These are phyloP conservation scores for Talaromyces wortmannii DNA, from an alignment of 495 filamentous ascomycete species.

Conservation along the genomic window DNA sequence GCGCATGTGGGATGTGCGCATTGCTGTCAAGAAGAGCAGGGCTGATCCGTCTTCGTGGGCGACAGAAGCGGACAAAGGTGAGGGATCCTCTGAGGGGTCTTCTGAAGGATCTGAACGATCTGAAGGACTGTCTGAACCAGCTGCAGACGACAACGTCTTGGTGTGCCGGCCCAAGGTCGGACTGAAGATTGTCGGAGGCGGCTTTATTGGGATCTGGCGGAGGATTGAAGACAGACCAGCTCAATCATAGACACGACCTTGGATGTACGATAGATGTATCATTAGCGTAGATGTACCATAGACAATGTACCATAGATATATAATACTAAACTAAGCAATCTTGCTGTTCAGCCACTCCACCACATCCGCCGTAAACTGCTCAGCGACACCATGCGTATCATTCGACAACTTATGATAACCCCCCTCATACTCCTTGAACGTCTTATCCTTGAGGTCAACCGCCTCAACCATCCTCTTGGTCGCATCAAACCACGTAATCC, in stretches of 20 bases:
- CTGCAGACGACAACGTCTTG: constrained; percentile 39
- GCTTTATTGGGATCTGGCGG: constrained; percentile 65
- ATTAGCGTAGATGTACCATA: constrained; percentile 10
- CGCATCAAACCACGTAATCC: constrained; percentile 53
- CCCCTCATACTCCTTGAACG: constrained; percentile 67
- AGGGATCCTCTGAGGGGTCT: background rate
- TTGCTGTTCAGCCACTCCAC: constrained; percentile 55
- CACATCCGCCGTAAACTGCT: constrained; percentile 62
- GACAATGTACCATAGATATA: constrained; percentile 4
- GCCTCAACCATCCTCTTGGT: constrained; percentile 54
- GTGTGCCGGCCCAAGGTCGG: constrained; percentile 68
- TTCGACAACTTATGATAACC: constrained; percentile 70
- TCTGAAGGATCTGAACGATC: background rate
- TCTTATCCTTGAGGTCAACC: constrained; percentile 52
- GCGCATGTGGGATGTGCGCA: constrained; percentile 60
- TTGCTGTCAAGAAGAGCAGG: constrained; percentile 36
- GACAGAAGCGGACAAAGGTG: background rate
- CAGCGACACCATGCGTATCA: constrained; percentile 55
- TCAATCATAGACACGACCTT: background rate
- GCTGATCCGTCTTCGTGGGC: constrained; percentile 34
- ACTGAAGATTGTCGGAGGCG: constrained; percentile 53
- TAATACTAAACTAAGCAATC: background rate
- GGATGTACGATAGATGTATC: constrained; percentile 10
- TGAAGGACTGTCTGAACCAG: constrained; percentile 1
- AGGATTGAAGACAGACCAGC: constrained; percentile 29